Conservation (phyloP, 1,284 basidiomycete species). For the Pisolithus thermaeus region DNA sequence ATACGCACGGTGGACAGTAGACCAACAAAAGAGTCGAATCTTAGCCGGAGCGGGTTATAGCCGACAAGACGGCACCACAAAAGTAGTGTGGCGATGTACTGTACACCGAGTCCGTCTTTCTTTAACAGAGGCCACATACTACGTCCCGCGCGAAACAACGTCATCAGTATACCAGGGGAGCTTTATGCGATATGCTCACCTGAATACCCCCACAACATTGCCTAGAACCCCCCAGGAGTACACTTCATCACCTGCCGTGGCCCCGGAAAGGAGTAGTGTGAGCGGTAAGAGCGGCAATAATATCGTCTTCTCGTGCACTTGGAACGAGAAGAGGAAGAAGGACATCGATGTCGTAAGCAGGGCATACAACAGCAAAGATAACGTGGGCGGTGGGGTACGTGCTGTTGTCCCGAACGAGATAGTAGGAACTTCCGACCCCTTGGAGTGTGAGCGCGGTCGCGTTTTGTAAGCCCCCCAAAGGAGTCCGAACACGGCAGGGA, state of each 20-base stretch:
- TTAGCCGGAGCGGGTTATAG: slow-evolving; percentile 53
- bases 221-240: slow-evolving; percentile 77
- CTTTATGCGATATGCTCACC: slow-evolving; percentile 42
- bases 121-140: slow-evolving; percentile 91
- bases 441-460: slow-evolving; percentile 13
- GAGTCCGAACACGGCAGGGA: slow-evolving; percentile 55
- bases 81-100: slow-evolving; percentile 61
- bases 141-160: neutral
- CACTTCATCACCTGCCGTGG: slow-evolving; percentile 52
- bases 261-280: slow-evolving; percentile 69
- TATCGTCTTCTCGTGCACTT: slow-evolving; percentile 93
- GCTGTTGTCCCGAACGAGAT: neutral
- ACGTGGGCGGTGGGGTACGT: slow-evolving; percentile 40
- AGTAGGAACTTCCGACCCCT: slow-evolving; percentile 8
- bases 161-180: slow-evolving; percentile 2
- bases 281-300: slow-evolving; percentile 84
- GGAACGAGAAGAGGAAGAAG: slow-evolving; percentile 94
- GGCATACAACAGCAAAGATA: slow-evolving; percentile 63
- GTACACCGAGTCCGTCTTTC: slow-evolving; percentile 72
- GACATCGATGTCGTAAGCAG: slow-evolving; percentile 73
- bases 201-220: slow-evolving; percentile 87
- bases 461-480: slow-evolving; percentile 44
- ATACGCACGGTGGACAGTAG: slow-evolving; percentile 53
- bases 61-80: slow-evolving; percentile 85
- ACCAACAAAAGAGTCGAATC: slow-evolving; percentile 43